Percentiles rank a stretch among this genome's conserved stretches.
Conservation (phyloP, 2,329 filamentous ascomycete species). For the Scopulariopsis brevicaulis region DNA sequence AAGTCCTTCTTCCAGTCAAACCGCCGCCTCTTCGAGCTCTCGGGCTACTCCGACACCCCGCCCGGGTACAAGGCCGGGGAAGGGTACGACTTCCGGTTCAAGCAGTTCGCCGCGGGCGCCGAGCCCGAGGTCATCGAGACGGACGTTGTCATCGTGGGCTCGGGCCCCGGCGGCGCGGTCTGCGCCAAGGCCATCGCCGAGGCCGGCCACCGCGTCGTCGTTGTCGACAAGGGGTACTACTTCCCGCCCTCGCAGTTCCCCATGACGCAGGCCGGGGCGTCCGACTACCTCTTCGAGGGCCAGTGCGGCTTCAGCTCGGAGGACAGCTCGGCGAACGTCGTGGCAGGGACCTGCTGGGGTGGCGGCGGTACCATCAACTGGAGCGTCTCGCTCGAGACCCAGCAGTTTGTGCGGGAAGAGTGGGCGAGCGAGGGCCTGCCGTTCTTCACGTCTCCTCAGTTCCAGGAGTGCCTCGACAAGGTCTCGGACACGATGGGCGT, state of each 20-base stretch:
- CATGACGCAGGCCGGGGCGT: constrained; percentile 53
- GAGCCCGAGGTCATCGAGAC: constrained; percentile 61
- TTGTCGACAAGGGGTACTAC: constrained; percentile 75
- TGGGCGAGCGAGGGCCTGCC: constrained; percentile 59
- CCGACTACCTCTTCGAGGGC: constrained; percentile 57
- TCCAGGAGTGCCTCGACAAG: constrained; percentile 67
- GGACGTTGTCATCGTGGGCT: constrained; percentile 78
- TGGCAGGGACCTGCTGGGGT: constrained; percentile 67
- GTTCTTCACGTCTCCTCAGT: constrained; percentile 64
- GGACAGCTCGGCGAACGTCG: constrained; percentile 45
- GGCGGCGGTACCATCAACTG: constrained; percentile 87
- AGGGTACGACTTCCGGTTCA: constrained; percentile 46
- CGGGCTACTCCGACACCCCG: constrained; percentile 46
- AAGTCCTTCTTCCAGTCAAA: constrained; percentile 44
- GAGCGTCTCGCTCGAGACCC: constrained; percentile 55
- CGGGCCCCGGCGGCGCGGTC: constrained; percentile 76
- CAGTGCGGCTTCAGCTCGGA: constrained; percentile 45
- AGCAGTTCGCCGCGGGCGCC: constrained; percentile 50
- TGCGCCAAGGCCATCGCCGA: constrained; percentile 71
- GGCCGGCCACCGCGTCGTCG: constrained; percentile 62
- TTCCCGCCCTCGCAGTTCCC: constrained; percentile 63
- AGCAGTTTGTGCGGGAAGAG: constrained; percentile 66
- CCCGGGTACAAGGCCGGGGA: constrained; percentile 35
- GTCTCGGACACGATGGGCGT: constrained; percentile 75
- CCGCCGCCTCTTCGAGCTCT: constrained; percentile 39